These are phyloP conservation scores for Parachaetomium inaequale DNA, from an alignment of 495 filamentous ascomycete species.

Conservation along the genomic window DNA sequence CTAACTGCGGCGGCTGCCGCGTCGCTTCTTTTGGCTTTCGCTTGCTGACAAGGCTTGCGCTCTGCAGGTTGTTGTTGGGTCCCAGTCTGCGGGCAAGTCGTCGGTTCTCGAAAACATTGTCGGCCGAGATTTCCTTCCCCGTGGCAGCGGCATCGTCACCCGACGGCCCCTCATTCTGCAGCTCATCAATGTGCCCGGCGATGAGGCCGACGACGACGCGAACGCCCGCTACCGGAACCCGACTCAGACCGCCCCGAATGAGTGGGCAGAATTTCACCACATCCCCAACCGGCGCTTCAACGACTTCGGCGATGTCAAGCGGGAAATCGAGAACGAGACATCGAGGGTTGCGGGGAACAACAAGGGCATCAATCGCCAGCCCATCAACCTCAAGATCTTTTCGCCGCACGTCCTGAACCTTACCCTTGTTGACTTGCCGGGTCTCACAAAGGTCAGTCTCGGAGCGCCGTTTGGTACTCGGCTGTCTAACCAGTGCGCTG, in stretches of 20 bases:
- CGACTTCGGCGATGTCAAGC: constrained; percentile 87
- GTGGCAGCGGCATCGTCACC: constrained; percentile 95
- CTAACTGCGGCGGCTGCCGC: constrained; percentile 12
- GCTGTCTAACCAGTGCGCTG: constrained; percentile 13
- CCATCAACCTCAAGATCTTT: constrained; percentile 98
- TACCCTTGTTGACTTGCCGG: constrained; percentile 93
- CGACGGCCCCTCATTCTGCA: constrained; percentile 91
- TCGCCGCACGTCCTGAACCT: constrained; percentile 95
- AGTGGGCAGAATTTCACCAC: constrained; percentile 98
- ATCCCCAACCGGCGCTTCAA: constrained; percentile 84
- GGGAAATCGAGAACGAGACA: constrained; percentile 97
- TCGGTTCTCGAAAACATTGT: constrained; percentile 99
- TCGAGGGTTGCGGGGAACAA: constrained; percentile 93
- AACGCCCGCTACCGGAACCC: constrained; percentile 53
- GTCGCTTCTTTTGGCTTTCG: not conserved
- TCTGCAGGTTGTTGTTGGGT: constrained; percentile 89
- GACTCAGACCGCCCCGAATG: constrained; percentile 47
- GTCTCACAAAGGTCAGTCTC: constrained; percentile 79
- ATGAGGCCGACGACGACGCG: constrained; percentile 60
- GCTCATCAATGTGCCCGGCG: constrained; percentile 93
- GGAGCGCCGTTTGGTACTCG: constrained; percentile 2
- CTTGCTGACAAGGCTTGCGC: constrained; percentile 15
- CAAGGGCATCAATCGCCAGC: constrained; percentile 96
- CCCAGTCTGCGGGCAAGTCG: constrained; percentile 98
- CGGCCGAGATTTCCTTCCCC: constrained; percentile 92